A percentile compares a stretch with the other conserved stretches of the same genome.
Conservation (phyloP, 2,329 filamentous ascomycete genomes). For the Colletotrichum tanaceti region DNA sequence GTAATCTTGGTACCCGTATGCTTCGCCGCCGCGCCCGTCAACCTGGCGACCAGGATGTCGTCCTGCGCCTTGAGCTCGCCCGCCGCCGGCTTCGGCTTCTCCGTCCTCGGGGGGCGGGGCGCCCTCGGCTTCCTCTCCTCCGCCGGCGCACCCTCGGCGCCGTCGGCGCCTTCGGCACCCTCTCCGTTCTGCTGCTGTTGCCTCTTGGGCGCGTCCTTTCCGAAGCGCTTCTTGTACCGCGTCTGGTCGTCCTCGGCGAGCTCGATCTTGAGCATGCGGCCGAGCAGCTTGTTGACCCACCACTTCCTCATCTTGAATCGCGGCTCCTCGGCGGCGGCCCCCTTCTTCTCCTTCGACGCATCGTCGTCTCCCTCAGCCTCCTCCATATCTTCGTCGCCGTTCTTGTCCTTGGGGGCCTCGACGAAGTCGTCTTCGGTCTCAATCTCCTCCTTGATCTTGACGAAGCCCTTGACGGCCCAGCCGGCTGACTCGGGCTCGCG, state of each 20-base stretch:
- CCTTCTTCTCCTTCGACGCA: constrained; percentile 36
- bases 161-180: constrained; percentile 43
- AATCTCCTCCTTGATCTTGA: constrained; percentile 75
- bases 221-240: constrained; percentile 93
- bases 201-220: constrained; percentile 71
- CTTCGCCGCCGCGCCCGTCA: constrained; percentile 84
- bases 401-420: constrained; percentile 57
- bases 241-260: constrained; percentile 91
- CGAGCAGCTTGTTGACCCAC: constrained; percentile 87
- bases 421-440: constrained; percentile 72
- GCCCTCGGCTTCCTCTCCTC: constrained; percentile 47
- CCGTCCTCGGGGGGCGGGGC: constrained; percentile 49
- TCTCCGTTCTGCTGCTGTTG: constrained; percentile 46
- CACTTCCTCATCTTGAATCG: constrained; percentile 74
- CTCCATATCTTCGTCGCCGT: constrained; percentile 50
- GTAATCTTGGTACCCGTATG: constrained; percentile 83
- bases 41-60: constrained; percentile 67
- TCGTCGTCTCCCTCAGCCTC: constrained; percentile 50
- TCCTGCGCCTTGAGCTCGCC: constrained; percentile 55
- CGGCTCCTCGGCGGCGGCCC: constrained; percentile 51
- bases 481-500: constrained; percentile 80
- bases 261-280: constrained; percentile 86
- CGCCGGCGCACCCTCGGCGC: constrained; percentile 40
- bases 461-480: constrained; percentile 79
- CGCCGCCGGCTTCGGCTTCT: constrained; percentile 22